These are phyloP conservation scores for Warburgia ugandensis DNA, from an alignment of 164 flowering plant species.

Conservation along the genomic window DNA sequence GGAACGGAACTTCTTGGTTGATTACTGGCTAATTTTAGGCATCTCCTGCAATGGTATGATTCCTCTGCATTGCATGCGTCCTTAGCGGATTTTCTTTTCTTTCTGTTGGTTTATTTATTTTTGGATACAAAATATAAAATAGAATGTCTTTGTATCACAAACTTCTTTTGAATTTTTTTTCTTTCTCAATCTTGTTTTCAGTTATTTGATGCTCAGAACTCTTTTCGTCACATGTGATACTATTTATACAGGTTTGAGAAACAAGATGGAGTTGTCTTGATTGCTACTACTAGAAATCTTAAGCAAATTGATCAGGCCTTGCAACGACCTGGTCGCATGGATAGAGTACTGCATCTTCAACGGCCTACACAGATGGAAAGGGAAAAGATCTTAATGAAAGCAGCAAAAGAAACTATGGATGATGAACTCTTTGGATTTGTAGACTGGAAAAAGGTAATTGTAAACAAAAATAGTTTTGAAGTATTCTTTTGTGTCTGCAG, in stretches of 20 bases:
- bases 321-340: conserved; percentile 94
- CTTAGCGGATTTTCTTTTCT: too few relatives aligned
- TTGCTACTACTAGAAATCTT: conserved; percentile 87
- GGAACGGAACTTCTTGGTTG: too few relatives aligned
- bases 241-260: conserved; percentile 73
- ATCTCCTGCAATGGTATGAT: too few relatives aligned
- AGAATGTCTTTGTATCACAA: too few relatives aligned
- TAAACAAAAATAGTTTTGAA: not conserved
- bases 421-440: conserved; percentile 64
- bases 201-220: too few relatives aligned
- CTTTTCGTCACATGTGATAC: not conserved
- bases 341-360: conserved; percentile 86
- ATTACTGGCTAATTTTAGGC: too few relatives aligned
- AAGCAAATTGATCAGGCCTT: conserved; percentile 86
- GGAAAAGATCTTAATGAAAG: conserved; percentile 56
- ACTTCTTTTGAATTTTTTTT: not conserved
- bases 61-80: too few relatives aligned
- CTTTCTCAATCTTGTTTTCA: conserved; percentile 15
- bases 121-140: too few relatives aligned
- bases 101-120: too few relatives aligned
- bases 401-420: conserved; percentile 93
- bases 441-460: conserved; percentile 80
- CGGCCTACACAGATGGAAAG: conserved; percentile 77
- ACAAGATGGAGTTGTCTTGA: conserved; percentile 96
- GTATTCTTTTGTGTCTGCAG: too few relatives aligned